Evolutionary conservation across 441 rosid genomes (phyloP), one percentile per base, ranked within the genome.

Genomic region (Euphorbia schlechtendalii): DNA sequence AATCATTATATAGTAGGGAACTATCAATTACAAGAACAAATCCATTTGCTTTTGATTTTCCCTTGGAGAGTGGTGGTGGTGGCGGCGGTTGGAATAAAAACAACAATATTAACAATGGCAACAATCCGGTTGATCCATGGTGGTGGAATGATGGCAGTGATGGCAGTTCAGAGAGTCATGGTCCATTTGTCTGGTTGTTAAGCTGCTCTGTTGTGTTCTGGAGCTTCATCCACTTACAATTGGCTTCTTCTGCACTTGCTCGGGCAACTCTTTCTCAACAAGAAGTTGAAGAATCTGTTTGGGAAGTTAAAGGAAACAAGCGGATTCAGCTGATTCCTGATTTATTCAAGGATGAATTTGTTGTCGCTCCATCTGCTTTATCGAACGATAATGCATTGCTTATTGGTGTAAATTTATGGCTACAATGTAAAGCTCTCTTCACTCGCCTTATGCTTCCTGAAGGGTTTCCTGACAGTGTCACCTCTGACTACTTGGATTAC

Each of bases 401-500:
- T 48, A 55, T 76, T 59, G 69, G 69, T 7, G 74, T 65, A 61
- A 77, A 65, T 70, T 65, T 83, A 24, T 70, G 87, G 76, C 28
- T 69, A 45, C 81, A 79, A 13, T 84, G 83, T 63, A 79, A 73
- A 77, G 71, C 73, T 32, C 70, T 88, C 38, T 59, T 85, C 9
- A 54, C 68, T 71, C 77, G 72, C 5, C 74, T 93, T 65, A 72
- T 93, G 83, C 97, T 93, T 45, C 98, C 98, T 13, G 90, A 90
- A 74, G 97, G 98, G 43, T 93, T 74, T 57, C 98, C 98, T 0
- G 64, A 73, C 43, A 90, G 92, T 28, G 98, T 93, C 41, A 84
- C 95, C 36, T 76, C 86, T 22, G 98, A 93, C 79, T 93, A 93
- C 74, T 77, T 90, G 63, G 90, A 88, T 46, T 93, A 90, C 70